A percentile compares a stretch with the other conserved stretches of the same genome.
Evolutionary conservation across 2,329 filamentous ascomycete species (phyloP).

Genomic region (Botrytis galanthina): DNA sequence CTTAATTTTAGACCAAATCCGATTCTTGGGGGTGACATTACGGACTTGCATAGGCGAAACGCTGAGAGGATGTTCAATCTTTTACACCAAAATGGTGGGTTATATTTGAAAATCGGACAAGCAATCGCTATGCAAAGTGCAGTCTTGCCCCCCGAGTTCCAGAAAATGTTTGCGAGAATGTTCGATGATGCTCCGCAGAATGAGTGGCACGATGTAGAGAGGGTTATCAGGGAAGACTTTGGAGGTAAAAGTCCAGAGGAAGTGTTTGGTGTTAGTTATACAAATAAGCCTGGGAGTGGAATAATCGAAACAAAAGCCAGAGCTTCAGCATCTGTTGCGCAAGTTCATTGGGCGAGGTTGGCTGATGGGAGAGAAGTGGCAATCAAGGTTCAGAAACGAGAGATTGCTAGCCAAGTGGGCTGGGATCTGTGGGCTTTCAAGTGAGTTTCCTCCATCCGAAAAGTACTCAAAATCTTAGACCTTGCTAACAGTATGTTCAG

Average conservation of each 20-base stretch:
- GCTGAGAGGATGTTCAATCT: conserved; percentile 81
- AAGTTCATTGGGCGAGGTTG: conserved; percentile 91
- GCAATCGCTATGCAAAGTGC: conserved; percentile 98
- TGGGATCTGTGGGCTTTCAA: conserved; percentile 98
- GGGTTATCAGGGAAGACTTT: conserved; percentile 85
- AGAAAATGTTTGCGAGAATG: conserved; percentile 94
- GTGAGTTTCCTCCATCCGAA: conserved; percentile 43
- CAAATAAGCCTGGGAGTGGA: conserved; percentile 59
- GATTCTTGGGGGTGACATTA: conserved; percentile 67
- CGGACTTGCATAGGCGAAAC: conserved; percentile 77
- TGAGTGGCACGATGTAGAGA: conserved; percentile 79
- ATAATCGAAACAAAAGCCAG: conserved; percentile 69
- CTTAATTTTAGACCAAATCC: conserved; percentile 87
- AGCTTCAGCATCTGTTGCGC: conserved; percentile 81
- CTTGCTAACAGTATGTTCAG: conserved; percentile 42
- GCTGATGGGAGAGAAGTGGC: conserved; percentile 88
- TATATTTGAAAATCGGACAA: conserved; percentile 97
- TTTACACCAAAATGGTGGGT: conserved; percentile 79
- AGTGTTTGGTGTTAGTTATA: conserved; percentile 87
- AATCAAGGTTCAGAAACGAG: conserved; percentile 93
- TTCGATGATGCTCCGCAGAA: conserved; percentile 98
- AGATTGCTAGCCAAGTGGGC: conserved; percentile 85
- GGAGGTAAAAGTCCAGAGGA: conserved; percentile 80
- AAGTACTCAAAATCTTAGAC: background rate
- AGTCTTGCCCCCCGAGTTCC: conserved; percentile 88